A percentile compares a stretch with the other conserved stretches of the same genome.
Conservation (phyloP, 257 asterid genomes). For the Hygrophila difformis region DNA sequence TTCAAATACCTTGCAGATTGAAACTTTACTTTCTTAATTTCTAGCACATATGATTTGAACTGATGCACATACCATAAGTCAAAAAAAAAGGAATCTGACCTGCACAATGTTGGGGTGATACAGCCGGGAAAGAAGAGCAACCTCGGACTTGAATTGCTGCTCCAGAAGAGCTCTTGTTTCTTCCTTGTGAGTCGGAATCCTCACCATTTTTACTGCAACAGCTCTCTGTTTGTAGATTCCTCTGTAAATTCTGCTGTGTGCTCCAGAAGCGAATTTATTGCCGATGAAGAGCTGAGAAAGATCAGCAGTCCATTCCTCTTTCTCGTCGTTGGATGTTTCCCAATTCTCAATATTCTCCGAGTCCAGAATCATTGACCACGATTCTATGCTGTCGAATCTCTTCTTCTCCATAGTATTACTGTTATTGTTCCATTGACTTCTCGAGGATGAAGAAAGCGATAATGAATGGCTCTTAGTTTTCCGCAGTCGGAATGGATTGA, state of each 20-base stretch:
- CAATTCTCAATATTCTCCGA: slow-evolving; percentile 78
- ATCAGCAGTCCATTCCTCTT: slow-evolving; percentile 71
- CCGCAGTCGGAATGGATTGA: slow-evolving; percentile 55
- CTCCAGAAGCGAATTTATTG: slow-evolving; percentile 76
- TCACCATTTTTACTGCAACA: slow-evolving; percentile 80
- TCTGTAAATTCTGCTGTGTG: slow-evolving; percentile 67
- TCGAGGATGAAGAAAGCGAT: slow-evolving; percentile 42
- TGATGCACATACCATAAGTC: no score
- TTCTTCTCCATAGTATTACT: slow-evolving; percentile 63
- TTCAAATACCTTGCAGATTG: no score
- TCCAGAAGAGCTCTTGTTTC: slow-evolving; percentile 38
- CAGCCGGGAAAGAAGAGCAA: slow-evolving; percentile 13
- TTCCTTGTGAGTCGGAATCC: slow-evolving; percentile 56
- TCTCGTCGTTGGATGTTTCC: slow-evolving; percentile 62
- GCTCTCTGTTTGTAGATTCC: slow-evolving; percentile 72
- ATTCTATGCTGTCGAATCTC: slow-evolving; percentile 86
- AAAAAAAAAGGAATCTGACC: no score
- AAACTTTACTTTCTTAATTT: no score
- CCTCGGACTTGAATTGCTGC: slow-evolving; percentile 56
- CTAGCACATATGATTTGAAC: no score
- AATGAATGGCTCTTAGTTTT: slow-evolving; percentile 28
- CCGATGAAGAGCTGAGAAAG: slow-evolving; percentile 81
- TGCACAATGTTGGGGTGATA: no score
- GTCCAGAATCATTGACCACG: slow-evolving; percentile 96
- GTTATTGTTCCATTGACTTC: slow-evolving; percentile 32